A percentile compares a stretch with the other conserved stretches of the same genome.
Evolutionary conservation across 306 rosid species (phyloP).

Genomic region (Ceratonia siliqua): DNA sequence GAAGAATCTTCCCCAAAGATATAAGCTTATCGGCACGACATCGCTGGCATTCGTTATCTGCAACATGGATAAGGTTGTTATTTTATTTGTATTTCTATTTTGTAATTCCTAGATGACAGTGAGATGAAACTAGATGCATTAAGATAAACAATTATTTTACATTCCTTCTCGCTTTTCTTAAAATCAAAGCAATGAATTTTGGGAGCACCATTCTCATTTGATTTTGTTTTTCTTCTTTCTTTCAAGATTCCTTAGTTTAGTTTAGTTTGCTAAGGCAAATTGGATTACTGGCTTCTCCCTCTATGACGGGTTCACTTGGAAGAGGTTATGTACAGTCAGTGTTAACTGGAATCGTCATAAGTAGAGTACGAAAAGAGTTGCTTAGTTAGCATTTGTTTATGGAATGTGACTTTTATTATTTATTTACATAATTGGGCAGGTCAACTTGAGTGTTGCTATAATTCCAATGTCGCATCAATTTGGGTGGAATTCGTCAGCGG

Average conservation of each 20-base stretch:
- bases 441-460: slow-evolving; percentile 92
- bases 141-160: background rate
- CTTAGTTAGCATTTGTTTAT: slow-evolving; percentile 1
- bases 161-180: background rate
- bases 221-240: background rate
- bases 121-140: background rate
- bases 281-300: background rate
- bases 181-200: background rate
- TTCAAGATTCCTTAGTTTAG: background rate
- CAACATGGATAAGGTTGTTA: slow-evolving; percentile 94
- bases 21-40: slow-evolving; percentile 80
- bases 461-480: slow-evolving; percentile 96
- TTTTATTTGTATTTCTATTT: background rate
- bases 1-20: slow-evolving; percentile 83
- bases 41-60: slow-evolving; percentile 93
- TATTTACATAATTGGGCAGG: slow-evolving; percentile 52
- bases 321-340: background rate
- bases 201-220: background rate
- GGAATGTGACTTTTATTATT: background rate
- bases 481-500: slow-evolving; percentile 89
- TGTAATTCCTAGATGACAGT: slow-evolving; percentile 14
- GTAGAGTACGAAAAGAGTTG: background rate
- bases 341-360: background rate
- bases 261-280: background rate
- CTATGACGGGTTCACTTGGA: background rate